Evolutionary conservation across 2,329 filamentous ascomycete species (phyloP), one percentile per base, ranked within the genome.

Genomic region (Sarocladiaceae sp.): DNA sequence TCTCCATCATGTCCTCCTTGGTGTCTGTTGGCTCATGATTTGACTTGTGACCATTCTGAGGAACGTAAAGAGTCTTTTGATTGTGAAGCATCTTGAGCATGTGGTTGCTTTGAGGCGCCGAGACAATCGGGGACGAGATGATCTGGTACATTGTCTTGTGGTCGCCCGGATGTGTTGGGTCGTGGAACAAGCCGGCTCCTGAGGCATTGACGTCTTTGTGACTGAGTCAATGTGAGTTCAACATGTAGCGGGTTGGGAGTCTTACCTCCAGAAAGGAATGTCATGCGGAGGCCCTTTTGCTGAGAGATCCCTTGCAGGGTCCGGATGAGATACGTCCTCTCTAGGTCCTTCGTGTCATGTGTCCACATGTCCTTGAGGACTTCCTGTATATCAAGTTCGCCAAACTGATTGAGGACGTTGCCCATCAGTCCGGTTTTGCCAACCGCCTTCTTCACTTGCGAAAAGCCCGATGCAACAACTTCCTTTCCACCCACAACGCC

Each of bases 1-100:
- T 94, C 70, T 98, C 93, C 86, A 98, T 95, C 93, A 98, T 98
- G 66, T 98, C 93, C 64, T 98, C 93, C 66, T 98, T 97, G 37
- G 93, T 98, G 62, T 98, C 93, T 2, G 83, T 85, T 1, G 86
- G 76, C 51, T 83, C 77, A 49, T 88, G 80, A 2, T 75, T 84
- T 1, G 85, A 82, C 51, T 79, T 78, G 46, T 88, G 81, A 1
- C 91, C 91, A 63, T 98, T 98, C 45, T 78, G 74, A 0, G 93
- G 93, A 45, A 98, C 76, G 63, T 96, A 98, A 21, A 97, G 80
- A 29, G 86, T 80, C 64, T 91, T 93, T 68, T 90, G 91, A 71
- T 85, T 93, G 72, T 97, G 89, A n/a, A 98, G 81, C 58, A 98
- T 78, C 63, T 94, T 94, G 54, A 97, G 75, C 33, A 97, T 83